These are phyloP conservation scores for Neonectria ditissima DNA, from an alignment of 2,329 filamentous ascomycete genomes.

Conservation along the genomic window DNA sequence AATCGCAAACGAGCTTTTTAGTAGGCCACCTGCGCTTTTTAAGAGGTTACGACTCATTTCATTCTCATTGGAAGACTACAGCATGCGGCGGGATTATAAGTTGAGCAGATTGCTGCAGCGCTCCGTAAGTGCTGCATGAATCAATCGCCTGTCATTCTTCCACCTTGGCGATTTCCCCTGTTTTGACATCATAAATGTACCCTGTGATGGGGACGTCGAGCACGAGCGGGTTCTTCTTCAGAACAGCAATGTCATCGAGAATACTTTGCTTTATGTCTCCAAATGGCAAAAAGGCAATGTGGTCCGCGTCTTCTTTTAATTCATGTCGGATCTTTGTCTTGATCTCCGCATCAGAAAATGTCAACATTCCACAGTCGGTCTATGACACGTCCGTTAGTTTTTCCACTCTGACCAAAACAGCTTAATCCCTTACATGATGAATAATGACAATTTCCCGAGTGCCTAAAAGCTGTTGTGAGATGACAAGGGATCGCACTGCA, in stretches of 20 bases:
- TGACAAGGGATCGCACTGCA: conserved; percentile 77
- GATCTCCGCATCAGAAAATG: conserved; percentile 69
- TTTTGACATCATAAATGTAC: conserved; percentile 83
- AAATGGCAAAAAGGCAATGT: conserved; percentile 74
- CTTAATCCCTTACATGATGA: conserved; percentile 62
- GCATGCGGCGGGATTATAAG: too few species aligned
- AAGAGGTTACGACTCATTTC: too few species aligned
- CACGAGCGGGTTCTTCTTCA: conserved; percentile 70
- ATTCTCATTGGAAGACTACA: too few species aligned
- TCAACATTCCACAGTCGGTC: conserved; percentile 67
- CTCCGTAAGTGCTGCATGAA: too few species aligned
- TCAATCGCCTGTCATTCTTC: background rate
- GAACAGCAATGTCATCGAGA: conserved; percentile 70
- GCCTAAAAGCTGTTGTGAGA: conserved; percentile 81
- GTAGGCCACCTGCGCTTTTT: too few species aligned
- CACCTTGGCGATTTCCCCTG: conserved; percentile 61
- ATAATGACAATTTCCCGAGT: conserved; percentile 80
- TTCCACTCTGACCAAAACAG: background rate
- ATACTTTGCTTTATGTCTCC: conserved; percentile 71
- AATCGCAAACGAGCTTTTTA: too few species aligned
- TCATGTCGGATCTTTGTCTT: conserved; percentile 67
- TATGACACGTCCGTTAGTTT: conserved; percentile 16
- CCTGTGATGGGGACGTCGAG: conserved; percentile 73
- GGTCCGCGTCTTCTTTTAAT: conserved; percentile 61
- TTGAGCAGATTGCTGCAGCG: too few species aligned